Conservation (phyloP, 2,329 filamentous ascomycete genomes). For the Leptographium radiaticola region DNA sequence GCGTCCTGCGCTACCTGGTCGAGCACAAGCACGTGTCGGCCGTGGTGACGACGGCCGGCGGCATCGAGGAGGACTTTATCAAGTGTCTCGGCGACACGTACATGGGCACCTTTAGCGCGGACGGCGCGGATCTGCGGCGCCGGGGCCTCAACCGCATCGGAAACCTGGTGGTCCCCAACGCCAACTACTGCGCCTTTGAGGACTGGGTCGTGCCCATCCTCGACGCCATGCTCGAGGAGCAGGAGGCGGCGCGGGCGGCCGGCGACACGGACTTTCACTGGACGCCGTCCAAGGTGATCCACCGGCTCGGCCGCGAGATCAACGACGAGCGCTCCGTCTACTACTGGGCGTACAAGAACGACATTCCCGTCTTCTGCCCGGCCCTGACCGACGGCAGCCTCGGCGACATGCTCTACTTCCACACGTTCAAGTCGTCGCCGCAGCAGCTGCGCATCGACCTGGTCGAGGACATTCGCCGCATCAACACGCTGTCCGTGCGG, state of each 20-base stretch:
- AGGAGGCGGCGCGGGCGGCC: conserved; percentile 48
- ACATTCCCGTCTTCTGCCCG: conserved; percentile 94
- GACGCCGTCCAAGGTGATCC: conserved; percentile 89
- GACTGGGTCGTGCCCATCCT: conserved; percentile 95
- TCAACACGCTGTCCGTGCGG: conserved; percentile 83
- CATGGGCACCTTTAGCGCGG: conserved; percentile 69
- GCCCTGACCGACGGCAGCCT: conserved; percentile 90
- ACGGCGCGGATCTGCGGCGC: conserved; percentile 63
- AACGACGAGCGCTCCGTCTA: conserved; percentile 84
- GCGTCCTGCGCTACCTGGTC: conserved; percentile 83
- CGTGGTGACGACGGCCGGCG: conserved; percentile 90
- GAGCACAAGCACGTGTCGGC: conserved; percentile 85
- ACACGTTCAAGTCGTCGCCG: conserved; percentile 84
- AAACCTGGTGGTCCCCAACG: conserved; percentile 89
- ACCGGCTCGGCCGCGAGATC: conserved; percentile 83
- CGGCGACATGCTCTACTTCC: conserved; percentile 97
- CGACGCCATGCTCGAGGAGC: conserved; percentile 87
- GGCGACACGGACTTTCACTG: conserved; percentile 60
- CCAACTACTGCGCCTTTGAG: conserved; percentile 94
- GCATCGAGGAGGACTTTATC: conserved; percentile 95
- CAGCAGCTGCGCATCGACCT: conserved; percentile 75
- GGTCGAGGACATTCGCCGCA: conserved; percentile 80
- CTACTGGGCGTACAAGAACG: conserved; percentile 96
- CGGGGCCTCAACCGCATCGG: conserved; percentile 92
- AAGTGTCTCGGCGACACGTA: conserved; percentile 95